These are phyloP conservation scores for Ophiocordyceps unilateralis DNA, from an alignment of 2,329 filamentous ascomycete species.

Conservation along the genomic window DNA sequence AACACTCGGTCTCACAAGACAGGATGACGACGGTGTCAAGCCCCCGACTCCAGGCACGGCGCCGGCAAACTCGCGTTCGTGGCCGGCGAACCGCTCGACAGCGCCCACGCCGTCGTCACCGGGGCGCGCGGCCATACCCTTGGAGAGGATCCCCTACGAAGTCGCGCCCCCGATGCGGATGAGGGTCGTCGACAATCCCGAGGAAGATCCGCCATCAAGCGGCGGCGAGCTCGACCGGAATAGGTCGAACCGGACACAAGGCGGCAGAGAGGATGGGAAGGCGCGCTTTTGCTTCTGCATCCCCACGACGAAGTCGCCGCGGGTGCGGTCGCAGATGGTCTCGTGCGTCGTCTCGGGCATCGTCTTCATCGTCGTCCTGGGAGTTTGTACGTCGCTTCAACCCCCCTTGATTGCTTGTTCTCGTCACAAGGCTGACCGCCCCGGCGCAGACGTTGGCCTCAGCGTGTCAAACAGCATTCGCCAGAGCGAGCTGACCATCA, in stretches of 20 bases:
- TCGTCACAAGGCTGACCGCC: too few species aligned
- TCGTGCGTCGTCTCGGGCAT: constrained; percentile 48
- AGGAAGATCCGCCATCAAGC: neutral
- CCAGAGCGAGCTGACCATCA: constrained; percentile 57
- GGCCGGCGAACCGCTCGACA: neutral
- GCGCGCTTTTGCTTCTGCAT: constrained; percentile 34
- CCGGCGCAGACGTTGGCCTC: constrained; percentile 48
- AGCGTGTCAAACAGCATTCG: constrained; percentile 46
- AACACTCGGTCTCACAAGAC: neutral
- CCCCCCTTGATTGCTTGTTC: neutral
- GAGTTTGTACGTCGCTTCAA: constrained; percentile 39
- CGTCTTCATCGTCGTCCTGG: constrained; percentile 39
- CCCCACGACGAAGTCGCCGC: constrained; percentile 35
- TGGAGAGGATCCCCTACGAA: neutral
- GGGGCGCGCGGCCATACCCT: constrained; percentile 6
- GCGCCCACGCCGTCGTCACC: neutral
- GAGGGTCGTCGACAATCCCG: neutral
- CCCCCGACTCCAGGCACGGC: neutral
- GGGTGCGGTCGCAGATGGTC: constrained; percentile 36
- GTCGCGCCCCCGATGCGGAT: constrained; percentile 1
- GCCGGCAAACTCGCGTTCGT: neutral
- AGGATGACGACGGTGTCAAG: neutral
- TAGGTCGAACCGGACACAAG: neutral
- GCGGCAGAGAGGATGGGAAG: neutral
- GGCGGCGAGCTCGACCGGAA: neutral